These are phyloP conservation scores for Emmonsia crescens DNA, from an alignment of 2,329 filamentous ascomycete genomes.

Conservation along the genomic window DNA sequence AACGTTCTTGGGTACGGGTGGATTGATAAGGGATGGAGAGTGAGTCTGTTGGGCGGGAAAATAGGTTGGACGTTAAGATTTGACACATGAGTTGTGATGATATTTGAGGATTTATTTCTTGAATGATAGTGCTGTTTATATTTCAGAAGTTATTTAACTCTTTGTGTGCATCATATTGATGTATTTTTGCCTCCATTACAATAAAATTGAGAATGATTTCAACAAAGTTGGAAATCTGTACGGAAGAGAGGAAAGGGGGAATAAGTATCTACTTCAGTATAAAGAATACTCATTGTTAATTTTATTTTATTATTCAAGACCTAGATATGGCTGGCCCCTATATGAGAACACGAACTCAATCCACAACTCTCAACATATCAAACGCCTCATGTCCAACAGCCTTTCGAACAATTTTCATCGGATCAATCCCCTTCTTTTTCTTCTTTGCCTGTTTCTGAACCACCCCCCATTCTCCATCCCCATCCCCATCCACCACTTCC, in stretches of 20 bases:
- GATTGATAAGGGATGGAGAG: neutral
- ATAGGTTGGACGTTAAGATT: neutral
- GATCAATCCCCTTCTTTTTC: slow-evolving; percentile 24
- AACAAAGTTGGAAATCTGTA: neutral
- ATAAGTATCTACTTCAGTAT: neutral
- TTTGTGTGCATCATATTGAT: too few species aligned
- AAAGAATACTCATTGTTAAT: neutral
- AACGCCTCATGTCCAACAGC: slow-evolving; percentile 46
- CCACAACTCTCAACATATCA: slow-evolving; percentile 45
- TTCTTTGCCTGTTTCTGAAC: slow-evolving; percentile 7
- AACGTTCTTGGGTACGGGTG: neutral
- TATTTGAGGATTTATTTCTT: neutral
- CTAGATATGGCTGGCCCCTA: neutral
- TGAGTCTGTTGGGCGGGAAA: neutral
- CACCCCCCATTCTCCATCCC: neutral
- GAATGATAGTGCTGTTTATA: too few species aligned
- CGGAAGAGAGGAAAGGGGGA: neutral
- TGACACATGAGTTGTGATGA: neutral
- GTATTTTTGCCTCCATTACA: neutral
- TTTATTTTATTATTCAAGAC: neutral
- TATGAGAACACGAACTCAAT: slow-evolving; percentile 27
- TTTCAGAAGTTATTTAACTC: too few species aligned
- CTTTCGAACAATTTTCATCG: slow-evolving; percentile 37
- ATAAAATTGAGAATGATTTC: neutral
- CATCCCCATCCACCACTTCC: slow-evolving; percentile 10